Evolutionary conservation across 805 yeast species (phyloP).

Genomic region (Metschnikowia lochheadii): DNA sequence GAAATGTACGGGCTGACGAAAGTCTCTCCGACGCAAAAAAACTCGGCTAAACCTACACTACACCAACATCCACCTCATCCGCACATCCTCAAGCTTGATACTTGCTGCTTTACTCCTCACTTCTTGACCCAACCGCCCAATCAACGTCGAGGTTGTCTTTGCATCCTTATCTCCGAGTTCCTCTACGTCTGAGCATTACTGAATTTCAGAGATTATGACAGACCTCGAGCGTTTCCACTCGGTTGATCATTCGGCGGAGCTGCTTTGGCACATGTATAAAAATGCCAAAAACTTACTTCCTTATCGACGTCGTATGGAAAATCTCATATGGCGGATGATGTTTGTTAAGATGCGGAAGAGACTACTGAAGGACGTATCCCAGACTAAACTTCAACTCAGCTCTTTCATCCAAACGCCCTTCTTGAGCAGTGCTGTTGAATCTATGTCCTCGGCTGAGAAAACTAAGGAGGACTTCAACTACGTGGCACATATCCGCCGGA

Average conservation of each 20-base stretch:
- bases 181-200: not conserved
- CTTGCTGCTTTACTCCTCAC: not conserved
- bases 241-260: conserved; percentile 19
- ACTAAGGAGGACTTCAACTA: conserved; percentile 57
- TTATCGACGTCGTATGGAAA: conserved; percentile 72
- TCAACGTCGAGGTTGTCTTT: not conserved
- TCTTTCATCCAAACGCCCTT: conserved; percentile 8
- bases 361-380: conserved; percentile 1
- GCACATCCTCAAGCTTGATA: not conserved
- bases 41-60: not conserved
- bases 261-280: conserved; percentile 76
- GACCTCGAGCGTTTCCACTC: not conserved
- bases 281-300: conserved; percentile 74
- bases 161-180: not conserved
- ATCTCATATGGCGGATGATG: conserved; percentile 87
- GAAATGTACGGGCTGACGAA: not conserved
- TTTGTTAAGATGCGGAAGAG: conserved; percentile 32
- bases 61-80: not conserved
- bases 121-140: not conserved
- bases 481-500: conserved; percentile 57
- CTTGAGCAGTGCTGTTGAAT: conserved; percentile 6
- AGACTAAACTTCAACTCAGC: conserved; percentile 7
- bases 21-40: not conserved
- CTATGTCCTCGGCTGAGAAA: conserved; percentile 30
- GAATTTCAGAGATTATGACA: not conserved